Evolutionary conservation across 1,284 basidiomycete genomes (phyloP).

Genomic region (Microbotryum silenes-acaulis): DNA sequence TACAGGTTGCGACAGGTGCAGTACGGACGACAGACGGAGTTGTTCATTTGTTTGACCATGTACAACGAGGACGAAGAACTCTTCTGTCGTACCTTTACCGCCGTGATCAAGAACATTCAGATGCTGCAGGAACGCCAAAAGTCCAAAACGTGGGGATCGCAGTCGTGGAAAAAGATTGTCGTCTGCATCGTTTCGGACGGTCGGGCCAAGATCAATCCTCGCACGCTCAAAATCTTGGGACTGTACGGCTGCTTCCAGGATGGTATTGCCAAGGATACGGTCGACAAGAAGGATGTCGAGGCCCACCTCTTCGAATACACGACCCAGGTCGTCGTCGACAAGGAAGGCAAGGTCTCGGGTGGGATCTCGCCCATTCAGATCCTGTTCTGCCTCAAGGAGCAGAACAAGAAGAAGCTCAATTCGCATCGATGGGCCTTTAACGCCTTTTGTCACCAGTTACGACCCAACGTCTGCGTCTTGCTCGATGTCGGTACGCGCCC

Average conservation of each 20-base stretch:
- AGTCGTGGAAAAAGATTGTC: constrained; percentile 92
- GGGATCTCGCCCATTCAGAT: constrained; percentile 40
- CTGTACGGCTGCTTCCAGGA: constrained; percentile 60
- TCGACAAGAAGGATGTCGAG: constrained; percentile 20
- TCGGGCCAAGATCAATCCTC: constrained; percentile 71
- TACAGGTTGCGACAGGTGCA: constrained; percentile 77
- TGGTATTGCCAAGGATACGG: constrained; percentile 41
- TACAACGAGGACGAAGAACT: constrained; percentile 57
- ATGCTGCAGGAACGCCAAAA: constrained; percentile 71
- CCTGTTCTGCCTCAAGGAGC: constrained; percentile 41
- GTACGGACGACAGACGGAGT: constrained; percentile 69
- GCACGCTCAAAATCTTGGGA: constrained; percentile 66
- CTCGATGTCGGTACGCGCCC: constrained; percentile 93
- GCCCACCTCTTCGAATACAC: constrained; percentile 24
- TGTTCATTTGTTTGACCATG: constrained; percentile 70
- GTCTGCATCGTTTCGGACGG: constrained; percentile 82
- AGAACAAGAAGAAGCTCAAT: constrained; percentile 32
- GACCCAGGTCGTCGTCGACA: constrained; percentile 23
- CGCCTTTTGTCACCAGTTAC: constrained; percentile 41
- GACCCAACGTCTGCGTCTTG: constrained; percentile 82
- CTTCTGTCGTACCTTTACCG: constrained; percentile 77
- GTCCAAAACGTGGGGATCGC: constrained; percentile 88
- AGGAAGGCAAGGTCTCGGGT: constrained; percentile 12
- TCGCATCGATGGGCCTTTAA: constrained; percentile 44
- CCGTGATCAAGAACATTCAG: constrained; percentile 65